Evolutionary conservation across 2,329 filamentous ascomycete species (phyloP).

Genomic region (Sporothrix euskadiensis): DNA sequence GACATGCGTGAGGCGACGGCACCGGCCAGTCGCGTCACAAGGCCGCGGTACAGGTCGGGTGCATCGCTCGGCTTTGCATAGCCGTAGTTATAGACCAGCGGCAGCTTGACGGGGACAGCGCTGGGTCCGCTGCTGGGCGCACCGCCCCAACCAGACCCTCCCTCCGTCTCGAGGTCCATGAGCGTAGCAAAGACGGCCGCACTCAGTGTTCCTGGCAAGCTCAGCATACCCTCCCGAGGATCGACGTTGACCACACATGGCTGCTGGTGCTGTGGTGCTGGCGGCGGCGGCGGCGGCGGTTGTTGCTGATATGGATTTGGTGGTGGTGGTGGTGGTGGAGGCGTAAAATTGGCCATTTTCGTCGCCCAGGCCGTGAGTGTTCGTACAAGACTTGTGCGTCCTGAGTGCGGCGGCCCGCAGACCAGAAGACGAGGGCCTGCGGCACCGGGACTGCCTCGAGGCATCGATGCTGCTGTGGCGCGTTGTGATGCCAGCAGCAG

Average conservation of each 20-base stretch:
- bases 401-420: conserved; percentile 72
- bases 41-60: conserved; percentile 67
- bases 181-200: conserved; percentile 84
- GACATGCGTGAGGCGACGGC: conserved; percentile 75
- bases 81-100: conserved; percentile 87
- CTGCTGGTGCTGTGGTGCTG: conserved; percentile 48
- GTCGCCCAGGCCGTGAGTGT: conserved; percentile 78
- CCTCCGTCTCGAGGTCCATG: conserved; percentile 76
- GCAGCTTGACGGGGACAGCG: conserved; percentile 84
- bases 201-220: conserved; percentile 77
- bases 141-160: conserved; percentile 77
- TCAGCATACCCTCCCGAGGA: conserved; percentile 75
- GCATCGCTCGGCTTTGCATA: conserved; percentile 71
- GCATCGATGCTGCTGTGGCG: conserved; percentile 54
- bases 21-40: conserved; percentile 75
- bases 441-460: conserved; percentile 43
- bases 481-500: conserved; percentile 78
- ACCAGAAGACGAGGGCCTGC: conserved; percentile 81
- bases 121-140: conserved; percentile 90
- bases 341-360: conserved; percentile 51
- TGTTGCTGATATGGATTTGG: background rate
- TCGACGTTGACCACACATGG: conserved; percentile 85
- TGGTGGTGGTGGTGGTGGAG: background rate
- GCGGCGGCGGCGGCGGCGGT: background rate
- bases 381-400: conserved; percentile 80